These are phyloP conservation scores for Cyathus striatus DNA, from an alignment of 768 basidiomycete genomes.

Conservation along the genomic window DNA sequence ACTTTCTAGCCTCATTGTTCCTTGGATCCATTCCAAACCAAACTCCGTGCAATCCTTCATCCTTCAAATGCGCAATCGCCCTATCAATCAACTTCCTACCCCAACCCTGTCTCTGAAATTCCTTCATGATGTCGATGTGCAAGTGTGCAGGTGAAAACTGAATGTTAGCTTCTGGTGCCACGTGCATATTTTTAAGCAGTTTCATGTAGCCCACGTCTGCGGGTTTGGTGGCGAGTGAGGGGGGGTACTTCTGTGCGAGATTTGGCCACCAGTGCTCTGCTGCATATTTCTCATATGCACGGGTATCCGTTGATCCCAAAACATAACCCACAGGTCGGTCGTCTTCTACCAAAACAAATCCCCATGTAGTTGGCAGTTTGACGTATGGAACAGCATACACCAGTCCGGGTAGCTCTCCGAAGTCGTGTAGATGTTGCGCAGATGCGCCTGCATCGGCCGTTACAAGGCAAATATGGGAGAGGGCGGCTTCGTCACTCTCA, in stretches of 20 bases:
- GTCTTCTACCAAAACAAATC: conserved; percentile 65
- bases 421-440: conserved; percentile 56
- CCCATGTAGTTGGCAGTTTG: conserved; percentile 62
- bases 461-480: conserved; percentile 71
- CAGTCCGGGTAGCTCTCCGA: conserved; percentile 62
- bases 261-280: conserved; percentile 62
- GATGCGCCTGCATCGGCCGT: conserved; percentile 70
- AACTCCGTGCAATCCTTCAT: conserved; percentile 41
- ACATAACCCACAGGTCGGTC: conserved; percentile 65
- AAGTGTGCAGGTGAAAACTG: conserved; percentile 69
- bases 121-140: conserved; percentile 68
- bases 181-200: conserved; percentile 35
- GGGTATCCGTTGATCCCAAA: conserved; percentile 64
- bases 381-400: conserved; percentile 76
- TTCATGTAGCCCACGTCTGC: conserved; percentile 40
- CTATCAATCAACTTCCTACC: conserved; percentile 57
- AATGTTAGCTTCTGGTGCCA: conserved; percentile 48
- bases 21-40: conserved; percentile 68
- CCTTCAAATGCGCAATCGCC: conserved; percentile 50
- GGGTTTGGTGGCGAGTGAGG: conserved; percentile 24
- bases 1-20: conserved; percentile 54
- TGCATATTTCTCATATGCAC: conserved; percentile 53
- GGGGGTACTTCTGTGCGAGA: conserved; percentile 51
- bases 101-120: conserved; percentile 66
- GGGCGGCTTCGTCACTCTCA: conserved; percentile 44